Evolutionary conservation across 108 stramenopile genomes (phyloP).

Genomic region (Nitzschia inconspicua): DNA sequence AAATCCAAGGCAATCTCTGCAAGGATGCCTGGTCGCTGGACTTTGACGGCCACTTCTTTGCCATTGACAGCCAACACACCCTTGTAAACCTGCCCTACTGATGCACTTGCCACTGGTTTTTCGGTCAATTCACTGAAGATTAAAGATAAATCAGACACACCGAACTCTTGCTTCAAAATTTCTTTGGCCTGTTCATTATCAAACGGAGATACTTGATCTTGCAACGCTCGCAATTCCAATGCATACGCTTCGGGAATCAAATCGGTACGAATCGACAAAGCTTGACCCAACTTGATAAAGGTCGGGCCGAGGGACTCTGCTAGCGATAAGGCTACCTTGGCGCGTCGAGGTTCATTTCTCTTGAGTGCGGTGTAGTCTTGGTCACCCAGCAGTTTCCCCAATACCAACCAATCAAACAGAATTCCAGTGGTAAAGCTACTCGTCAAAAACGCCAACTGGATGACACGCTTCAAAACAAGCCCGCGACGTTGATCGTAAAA

Average conservation of each 20-base stretch:
- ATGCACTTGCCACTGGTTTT: slow-evolving; percentile 63
- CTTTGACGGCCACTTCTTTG: slow-evolving; percentile 88
- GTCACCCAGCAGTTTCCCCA: slow-evolving; percentile 58
- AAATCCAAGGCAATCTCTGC: slow-evolving; percentile 89
- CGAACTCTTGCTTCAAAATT: slow-evolving; percentile 56
- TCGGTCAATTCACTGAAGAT: slow-evolving; percentile 42
- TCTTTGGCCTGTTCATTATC: slow-evolving; percentile 46
- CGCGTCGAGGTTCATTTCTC: slow-evolving; percentile 65
- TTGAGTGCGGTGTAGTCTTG: slow-evolving; percentile 61
- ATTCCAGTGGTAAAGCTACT: slow-evolving; percentile 62
- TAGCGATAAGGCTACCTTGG: slow-evolving; percentile 55
- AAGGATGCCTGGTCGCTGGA: slow-evolving; percentile 90
- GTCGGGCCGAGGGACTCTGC: slow-evolving; percentile 80
- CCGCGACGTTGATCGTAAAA: slow-evolving; percentile 57
- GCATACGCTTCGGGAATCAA: slow-evolving; percentile 80
- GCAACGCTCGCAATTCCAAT: slow-evolving; percentile 72
- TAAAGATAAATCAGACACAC: slow-evolving; percentile 30
- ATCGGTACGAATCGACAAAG: slow-evolving; percentile 82
- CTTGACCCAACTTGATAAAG: slow-evolving; percentile 87
- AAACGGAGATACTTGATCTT: slow-evolving; percentile 88
- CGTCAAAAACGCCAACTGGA: slow-evolving; percentile 49
- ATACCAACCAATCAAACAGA: slow-evolving; percentile 68
- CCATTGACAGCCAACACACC: slow-evolving; percentile 41
- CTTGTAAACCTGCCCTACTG: slow-evolving; percentile 74
- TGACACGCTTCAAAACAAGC: slow-evolving; percentile 53